Evolutionary conservation across 2,329 filamentous ascomycete genomes (phyloP).

Genomic region (Claviceps arundinis): DNA sequence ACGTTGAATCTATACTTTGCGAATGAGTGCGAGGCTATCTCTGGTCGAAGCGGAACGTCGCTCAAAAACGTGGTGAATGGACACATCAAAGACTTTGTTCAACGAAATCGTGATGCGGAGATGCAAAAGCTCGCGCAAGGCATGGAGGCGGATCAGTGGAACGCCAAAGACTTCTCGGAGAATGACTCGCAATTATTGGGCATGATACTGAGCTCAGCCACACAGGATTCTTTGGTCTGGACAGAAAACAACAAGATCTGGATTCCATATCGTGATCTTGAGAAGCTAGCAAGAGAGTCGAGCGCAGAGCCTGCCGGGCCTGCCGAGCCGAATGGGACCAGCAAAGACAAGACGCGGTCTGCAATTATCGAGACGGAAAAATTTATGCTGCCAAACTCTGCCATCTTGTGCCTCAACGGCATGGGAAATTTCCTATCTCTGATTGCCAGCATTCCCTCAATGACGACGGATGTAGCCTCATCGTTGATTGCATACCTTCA

Average conservation of each 20-base stretch:
- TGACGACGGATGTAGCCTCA: constrained; percentile 70
- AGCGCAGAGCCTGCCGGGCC: constrained; percentile 10
- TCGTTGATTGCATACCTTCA: constrained; percentile 77
- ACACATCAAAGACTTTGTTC: constrained; percentile 71
- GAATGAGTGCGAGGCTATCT: constrained; percentile 76
- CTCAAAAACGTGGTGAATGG: constrained; percentile 69
- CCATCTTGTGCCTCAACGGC: constrained; percentile 65
- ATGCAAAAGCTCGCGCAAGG: constrained; percentile 61
- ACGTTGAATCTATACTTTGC: constrained; percentile 71
- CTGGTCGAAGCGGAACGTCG: constrained; percentile 60
- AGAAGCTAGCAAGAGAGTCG: constrained; percentile 19
- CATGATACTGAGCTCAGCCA: constrained; percentile 56
- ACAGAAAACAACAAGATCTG: constrained; percentile 45
- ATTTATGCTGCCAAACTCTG: constrained; percentile 76
- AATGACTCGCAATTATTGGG: constrained; percentile 45
- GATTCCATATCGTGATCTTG: constrained; percentile 31
- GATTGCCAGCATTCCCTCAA: constrained; percentile 72
- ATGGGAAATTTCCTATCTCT: constrained; percentile 75
- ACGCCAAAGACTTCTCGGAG: constrained; percentile 60
- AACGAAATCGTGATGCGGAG: constrained; percentile 55
- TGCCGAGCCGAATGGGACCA: constrained; percentile 32
- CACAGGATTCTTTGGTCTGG: constrained; percentile 56
- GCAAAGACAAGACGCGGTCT: constrained; percentile 52
- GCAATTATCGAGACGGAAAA: constrained; percentile 74
- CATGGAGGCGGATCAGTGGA: constrained; percentile 74